Evolutionary conservation across 257 asterid genomes (phyloP).

Genomic region (Jacaranda mimosifolia): DNA sequence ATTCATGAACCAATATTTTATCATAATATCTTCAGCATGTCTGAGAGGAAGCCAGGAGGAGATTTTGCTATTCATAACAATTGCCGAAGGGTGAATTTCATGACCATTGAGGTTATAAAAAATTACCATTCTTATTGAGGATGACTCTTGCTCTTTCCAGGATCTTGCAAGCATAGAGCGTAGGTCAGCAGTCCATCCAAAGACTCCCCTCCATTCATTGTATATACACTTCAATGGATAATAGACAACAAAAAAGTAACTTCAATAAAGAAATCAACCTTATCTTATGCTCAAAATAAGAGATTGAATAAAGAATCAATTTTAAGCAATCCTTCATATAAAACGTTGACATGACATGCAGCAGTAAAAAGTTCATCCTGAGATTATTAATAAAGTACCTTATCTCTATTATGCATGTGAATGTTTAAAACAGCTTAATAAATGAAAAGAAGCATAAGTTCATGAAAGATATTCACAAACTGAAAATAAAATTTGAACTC

Average conservation of each 20-base stretch:
- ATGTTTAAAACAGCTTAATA: not conserved
- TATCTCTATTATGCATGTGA: not conserved
- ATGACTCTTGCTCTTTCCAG: constrained; percentile 65
- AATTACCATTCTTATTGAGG: constrained; percentile 69
- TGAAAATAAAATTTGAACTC: not conserved
- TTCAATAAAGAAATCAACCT: not conserved
- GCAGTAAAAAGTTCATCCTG: not conserved
- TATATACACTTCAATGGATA: constrained; percentile 68
- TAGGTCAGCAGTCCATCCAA: constrained; percentile 79
- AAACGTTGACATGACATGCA: constrained; percentile 8
- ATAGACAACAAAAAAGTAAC: constrained; percentile 6
- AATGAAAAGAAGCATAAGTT: not conserved
- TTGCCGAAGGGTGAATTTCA: not conserved
- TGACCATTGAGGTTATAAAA: not conserved
- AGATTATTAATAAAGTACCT: not conserved
- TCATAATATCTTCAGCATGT: not conserved
- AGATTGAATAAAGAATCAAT: not conserved
- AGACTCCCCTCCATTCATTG: constrained; percentile 83
- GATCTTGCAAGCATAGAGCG: constrained; percentile 64
- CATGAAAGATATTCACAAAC: constrained; percentile 17
- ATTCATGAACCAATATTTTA: constrained; percentile 8
- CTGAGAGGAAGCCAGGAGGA: not conserved
- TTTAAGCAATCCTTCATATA: not conserved
- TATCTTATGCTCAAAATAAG: not conserved
- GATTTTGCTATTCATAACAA: constrained; percentile 13